Base-by-base conservation (phyloP, 2,329 filamentous ascomycete genomes). In the Stachybotrys elegans region DNA sequence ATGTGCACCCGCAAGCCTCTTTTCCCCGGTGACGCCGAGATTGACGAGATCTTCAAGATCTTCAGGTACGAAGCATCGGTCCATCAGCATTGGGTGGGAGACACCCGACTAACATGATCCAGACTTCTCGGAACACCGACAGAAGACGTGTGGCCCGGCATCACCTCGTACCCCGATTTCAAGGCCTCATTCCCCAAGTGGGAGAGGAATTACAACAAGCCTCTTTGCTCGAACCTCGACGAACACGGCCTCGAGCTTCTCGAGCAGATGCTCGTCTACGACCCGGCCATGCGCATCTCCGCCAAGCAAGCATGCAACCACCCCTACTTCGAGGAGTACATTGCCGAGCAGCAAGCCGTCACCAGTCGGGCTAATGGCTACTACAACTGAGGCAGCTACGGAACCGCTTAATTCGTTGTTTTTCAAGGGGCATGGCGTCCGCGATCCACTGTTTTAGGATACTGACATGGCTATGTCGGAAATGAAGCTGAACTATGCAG, bases 1-100 rank as follows among this genome's bases (percentile, higher is more conserved):
- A 95, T 95, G 91, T 94, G 88, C 68, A 95, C 90, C 2, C 81
- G 88, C 58, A 95, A 94, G 69, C 89, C 90, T 5, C 75, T 95
- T 35, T 95, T 95, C 73, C 89, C 90, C 12, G 90, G 90, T 46
- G 90, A 95, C 63, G 93, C 88, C 85, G 66, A 70, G 42, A 69
- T 69, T 59, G 67, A 70, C 47, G 66, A 70, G 51, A 70, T 69
- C 50, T 68, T 70, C 53, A 69, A 65, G 48, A 69, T 70, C 62
- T 95, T 95, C 83, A 81, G 84, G 88, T 89, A 72, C 57, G 75
- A 55, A 12, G 22, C 25, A 34, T 14, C 31, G 8, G 9, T 34
- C 11, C n/a, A 12, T 34, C 6, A 7, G 14, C 31, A 3, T n/a
- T n/a, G 12, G 37, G 12, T 14, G 8, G 17, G 22, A 5, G 23